A percentile compares a stretch with the other conserved stretches of the same genome.
phyloP scores from a whole-genome alignment of 2,329 filamentous ascomycete genomes.

The Cladophialophora bantiana region DNA sequence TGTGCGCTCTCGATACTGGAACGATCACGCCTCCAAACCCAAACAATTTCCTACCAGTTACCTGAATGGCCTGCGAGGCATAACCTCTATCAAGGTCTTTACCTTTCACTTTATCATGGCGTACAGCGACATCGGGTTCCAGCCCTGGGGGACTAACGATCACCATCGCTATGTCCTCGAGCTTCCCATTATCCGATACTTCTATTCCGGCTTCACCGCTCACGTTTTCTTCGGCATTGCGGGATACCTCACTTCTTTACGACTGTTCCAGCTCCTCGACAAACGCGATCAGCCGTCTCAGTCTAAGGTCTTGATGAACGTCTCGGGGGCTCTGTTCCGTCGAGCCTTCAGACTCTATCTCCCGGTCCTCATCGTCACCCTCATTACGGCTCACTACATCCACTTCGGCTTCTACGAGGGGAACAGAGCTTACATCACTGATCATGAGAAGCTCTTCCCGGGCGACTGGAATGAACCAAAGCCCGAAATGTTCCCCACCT shows the following conservation, averaged over 20 bases:
- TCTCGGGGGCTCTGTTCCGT: constrained; percentile 54
- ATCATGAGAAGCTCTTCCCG: constrained; percentile 36
- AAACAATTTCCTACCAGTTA: constrained; percentile 40
- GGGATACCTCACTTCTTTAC: constrained; percentile 54
- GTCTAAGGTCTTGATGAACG: constrained; percentile 49
- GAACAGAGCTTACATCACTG: constrained; percentile 32
- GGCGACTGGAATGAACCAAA: constrained; percentile 48
- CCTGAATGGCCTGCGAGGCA: constrained; percentile 51
- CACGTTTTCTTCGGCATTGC: constrained; percentile 59
- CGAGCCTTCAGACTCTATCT: constrained; percentile 54
- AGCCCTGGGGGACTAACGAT: constrained; percentile 49
- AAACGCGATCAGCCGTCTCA: constrained; percentile 49
- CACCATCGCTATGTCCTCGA: constrained; percentile 43
- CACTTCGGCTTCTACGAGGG: constrained; percentile 47
- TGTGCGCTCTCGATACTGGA: constrained; percentile 33
- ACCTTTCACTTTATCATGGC: constrained; percentile 52
- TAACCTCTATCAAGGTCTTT: constrained; percentile 55
- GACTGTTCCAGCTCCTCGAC: constrained; percentile 49
- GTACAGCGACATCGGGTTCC: constrained; percentile 52
- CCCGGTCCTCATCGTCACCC: constrained; percentile 50
- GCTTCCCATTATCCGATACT: constrained; percentile 53
- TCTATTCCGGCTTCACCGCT: constrained; percentile 49
- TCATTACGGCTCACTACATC: constrained; percentile 52
- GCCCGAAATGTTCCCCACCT: constrained; percentile 47
- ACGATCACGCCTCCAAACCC: constrained; percentile 34